Evolutionary conservation across 805 yeast species (phyloP).

Genomic region (Starmerella vitae): DNA sequence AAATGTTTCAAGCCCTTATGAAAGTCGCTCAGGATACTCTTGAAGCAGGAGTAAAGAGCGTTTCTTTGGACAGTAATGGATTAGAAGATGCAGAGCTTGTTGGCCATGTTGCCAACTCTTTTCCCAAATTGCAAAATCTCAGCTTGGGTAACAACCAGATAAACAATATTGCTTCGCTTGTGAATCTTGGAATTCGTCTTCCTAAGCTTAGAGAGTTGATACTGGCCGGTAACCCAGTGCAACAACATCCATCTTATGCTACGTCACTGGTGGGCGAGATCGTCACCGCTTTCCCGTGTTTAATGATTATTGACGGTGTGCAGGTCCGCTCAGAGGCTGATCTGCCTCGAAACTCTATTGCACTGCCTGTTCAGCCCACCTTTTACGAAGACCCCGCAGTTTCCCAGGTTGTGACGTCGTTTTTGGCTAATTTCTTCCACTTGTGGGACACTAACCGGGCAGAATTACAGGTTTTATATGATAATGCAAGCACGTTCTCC

Average conservation of each 20-base stretch:
- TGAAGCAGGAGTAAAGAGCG: slow-evolving; percentile 41
- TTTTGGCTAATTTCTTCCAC: slow-evolving; percentile 58
- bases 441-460: slow-evolving; percentile 71
- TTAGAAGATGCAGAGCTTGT: slow-evolving; percentile 48
- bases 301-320: slow-evolving; percentile 65
- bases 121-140: slow-evolving; percentile 63
- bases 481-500: slow-evolving; percentile 75
- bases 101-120: slow-evolving; percentile 53
- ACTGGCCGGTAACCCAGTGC: slow-evolving; percentile 65
- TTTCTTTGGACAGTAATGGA: slow-evolving; percentile 40
- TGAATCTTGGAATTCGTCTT: slow-evolving; percentile 66
- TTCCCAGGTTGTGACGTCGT: slow-evolving; percentile 59
- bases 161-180: slow-evolving; percentile 44
- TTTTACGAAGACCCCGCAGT: slow-evolving; percentile 72
- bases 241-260: slow-evolving; percentile 32
- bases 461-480: slow-evolving; percentile 60
- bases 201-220: slow-evolving; percentile 60
- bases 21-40: slow-evolving; percentile 52
- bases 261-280: slow-evolving; percentile 39
- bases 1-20: slow-evolving; percentile 83
- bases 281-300: slow-evolving; percentile 61
- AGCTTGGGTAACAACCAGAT: slow-evolving; percentile 69
- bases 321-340: slow-evolving; percentile 61
- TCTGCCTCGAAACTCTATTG: slow-evolving; percentile 28
- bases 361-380: slow-evolving; percentile 37